phyloP scores from a whole-genome alignment of 2,329 filamentous ascomycete species.

The Ophiostoma sp. region DNA sequence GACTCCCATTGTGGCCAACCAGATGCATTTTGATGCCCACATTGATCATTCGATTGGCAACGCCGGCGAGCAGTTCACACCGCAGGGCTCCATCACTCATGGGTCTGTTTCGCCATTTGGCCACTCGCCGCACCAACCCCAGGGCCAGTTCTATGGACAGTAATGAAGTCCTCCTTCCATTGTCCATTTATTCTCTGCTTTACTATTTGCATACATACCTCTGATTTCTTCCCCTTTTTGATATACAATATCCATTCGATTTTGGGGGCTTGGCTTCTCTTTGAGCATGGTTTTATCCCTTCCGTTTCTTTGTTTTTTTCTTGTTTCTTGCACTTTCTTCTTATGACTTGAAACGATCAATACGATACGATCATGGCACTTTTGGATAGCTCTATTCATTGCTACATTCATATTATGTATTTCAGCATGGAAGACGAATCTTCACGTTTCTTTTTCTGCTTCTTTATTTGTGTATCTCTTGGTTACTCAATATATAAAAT shows the following conservation, averaged over 20 bases:
- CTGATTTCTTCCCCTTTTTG: neutral
- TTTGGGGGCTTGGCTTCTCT: neutral
- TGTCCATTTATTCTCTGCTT: neutral
- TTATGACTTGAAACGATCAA: conserved; percentile 4
- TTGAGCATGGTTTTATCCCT: neutral
- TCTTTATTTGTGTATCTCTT: neutral
- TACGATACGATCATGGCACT: neutral
- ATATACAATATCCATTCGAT: neutral
- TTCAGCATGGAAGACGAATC: neutral
- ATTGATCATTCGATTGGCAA: conserved; percentile 32
- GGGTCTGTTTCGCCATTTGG: conserved; percentile 40
- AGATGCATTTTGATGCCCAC: conserved; percentile 34
- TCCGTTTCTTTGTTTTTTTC: neutral
- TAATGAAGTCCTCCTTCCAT: neutral
- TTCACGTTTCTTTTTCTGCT: neutral
- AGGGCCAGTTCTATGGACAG: conserved; percentile 28
- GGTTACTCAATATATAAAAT: neutral
- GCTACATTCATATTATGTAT: neutral
- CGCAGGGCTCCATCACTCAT: conserved; percentile 39
- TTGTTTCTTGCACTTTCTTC: neutral
- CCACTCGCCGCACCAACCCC: conserved; percentile 39
- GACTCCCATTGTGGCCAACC: conserved; percentile 27
- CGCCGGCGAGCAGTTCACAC: conserved; percentile 34
- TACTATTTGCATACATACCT: too few relatives aligned
- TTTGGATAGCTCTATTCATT: neutral